Evolutionary conservation across 768 basidiomycete species (phyloP), one percentile per base, ranked within the genome.

Genomic region (Russula lepida): DNA sequence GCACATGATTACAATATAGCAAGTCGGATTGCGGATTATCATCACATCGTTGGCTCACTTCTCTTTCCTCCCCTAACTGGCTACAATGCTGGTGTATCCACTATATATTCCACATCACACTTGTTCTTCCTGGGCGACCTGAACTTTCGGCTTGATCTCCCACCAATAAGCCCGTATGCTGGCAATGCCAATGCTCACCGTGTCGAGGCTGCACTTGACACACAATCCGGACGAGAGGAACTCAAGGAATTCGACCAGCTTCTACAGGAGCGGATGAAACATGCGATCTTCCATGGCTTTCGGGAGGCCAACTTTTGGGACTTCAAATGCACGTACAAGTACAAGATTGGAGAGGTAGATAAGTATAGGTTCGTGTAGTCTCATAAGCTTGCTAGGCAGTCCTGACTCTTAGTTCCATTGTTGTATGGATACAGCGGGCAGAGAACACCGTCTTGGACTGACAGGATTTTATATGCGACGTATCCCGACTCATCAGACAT

Each of bases 41-140:
- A 82, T 53, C 81, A 90, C 64, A 92, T 99, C 41, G 88, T 92
- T 41, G 75, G 83, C 47, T 82, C 85, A 2, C 79, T 99, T 33
- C 78, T 95, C 49, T 97, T 99, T 68, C 75, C 83, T 9, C 77
- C 89, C 8, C 59, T 78, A 2, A 71, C 76, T 37, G 70, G 73
- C 3, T 72, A 75, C 3, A 70, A 74, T 9, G 72, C 78, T 0
- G 68, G 67, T 28, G 59, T 64, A 12, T 74, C 77, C 6, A 82
- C 84, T 51, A 87, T 98, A 49, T 93, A 89, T 75, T 78, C 84
- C 47, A 88, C 93, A 0, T 91, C 92, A 13, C 92, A 98, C 71
- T 78, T 97, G 1, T 97, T 98, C 78, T 79, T 97, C 71, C 79
- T 97, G 35, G 95, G 95, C 6, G 95, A 98, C 73, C 81, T 97